phyloP scores from a whole-genome alignment of 805 yeast species.

The Zygosaccharomyces siamensis region DNA sequence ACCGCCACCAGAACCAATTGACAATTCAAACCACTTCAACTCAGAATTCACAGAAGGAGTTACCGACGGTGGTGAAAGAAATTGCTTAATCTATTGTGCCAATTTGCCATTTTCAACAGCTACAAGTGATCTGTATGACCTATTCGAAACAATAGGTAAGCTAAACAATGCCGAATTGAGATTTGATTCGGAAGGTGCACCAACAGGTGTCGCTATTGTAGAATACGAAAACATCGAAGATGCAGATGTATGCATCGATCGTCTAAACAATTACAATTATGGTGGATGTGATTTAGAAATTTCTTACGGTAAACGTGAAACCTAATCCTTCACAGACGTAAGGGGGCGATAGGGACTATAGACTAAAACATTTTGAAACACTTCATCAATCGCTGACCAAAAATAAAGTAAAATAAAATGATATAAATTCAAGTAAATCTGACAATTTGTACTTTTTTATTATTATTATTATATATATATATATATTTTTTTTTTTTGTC shows the following conservation, averaged over 20 bases:
- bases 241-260: conserved; percentile 70
- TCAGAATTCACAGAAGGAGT: conserved; percentile 65
- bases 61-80: conserved; percentile 54
- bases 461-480: background rate
- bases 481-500: background rate
- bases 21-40: conserved; percentile 27
- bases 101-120: conserved; percentile 91
- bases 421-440: background rate
- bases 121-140: conserved; percentile 73
- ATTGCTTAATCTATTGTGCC: conserved; percentile 57
- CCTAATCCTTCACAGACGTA: background rate
- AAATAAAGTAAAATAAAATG: background rate
- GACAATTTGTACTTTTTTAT: background rate
- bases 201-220: conserved; percentile 84
- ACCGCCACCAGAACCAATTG: conserved; percentile 6
- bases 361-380: background rate
- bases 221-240: conserved; percentile 59
- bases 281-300: conserved; percentile 74
- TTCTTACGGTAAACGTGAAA: conserved; percentile 51
- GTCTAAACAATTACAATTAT: conserved; percentile 73
- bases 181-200: conserved; percentile 53
- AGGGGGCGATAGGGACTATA: background rate
- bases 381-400: background rate
- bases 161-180: conserved; percentile 75
- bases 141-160: conserved; percentile 78